Evolutionary conservation across 768 basidiomycete species (phyloP).

Genomic region (Boletus sensibilis): DNA sequence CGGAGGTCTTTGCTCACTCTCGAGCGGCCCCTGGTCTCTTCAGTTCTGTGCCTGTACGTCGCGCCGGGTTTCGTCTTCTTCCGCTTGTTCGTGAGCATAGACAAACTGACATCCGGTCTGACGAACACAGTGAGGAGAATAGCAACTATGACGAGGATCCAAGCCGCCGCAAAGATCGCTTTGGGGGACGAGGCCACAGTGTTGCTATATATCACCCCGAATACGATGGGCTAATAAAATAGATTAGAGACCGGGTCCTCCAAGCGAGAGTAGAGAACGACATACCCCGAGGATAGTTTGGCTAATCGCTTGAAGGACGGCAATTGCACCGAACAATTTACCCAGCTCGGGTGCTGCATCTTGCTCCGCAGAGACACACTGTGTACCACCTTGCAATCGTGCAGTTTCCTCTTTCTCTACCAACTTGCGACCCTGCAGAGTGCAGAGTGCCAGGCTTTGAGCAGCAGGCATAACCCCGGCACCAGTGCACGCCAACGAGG

Average conservation of each 20-base stretch:
- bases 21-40: constrained; percentile 27
- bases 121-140: constrained; percentile 48
- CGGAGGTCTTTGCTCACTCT: constrained; percentile 42
- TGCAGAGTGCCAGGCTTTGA: constrained; percentile 72
- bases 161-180: constrained; percentile 64
- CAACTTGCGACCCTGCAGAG: constrained; percentile 40
- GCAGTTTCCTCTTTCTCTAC: constrained; percentile 38
- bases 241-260: constrained; percentile 9
- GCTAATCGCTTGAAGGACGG: constrained; percentile 62
- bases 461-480: constrained; percentile 66
- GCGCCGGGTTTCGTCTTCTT: constrained; percentile 2
- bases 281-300: constrained; percentile 57
- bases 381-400: constrained; percentile 8
- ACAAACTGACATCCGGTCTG: constrained; percentile 31
- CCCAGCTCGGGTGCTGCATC: constrained; percentile 44
- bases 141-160: constrained; percentile 49
- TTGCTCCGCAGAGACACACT: constrained; percentile 4
- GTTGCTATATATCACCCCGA: constrained; percentile 61
- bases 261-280: background rate
- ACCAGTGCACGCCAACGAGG: constrained; percentile 62
- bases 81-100: constrained; percentile 15
- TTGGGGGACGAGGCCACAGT: constrained; percentile 66
- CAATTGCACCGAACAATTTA: constrained; percentile 68
- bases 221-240: constrained; percentile 58
- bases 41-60: constrained; percentile 5